These are phyloP conservation scores for Diplogelasinospora grovesii DNA, from an alignment of 495 filamentous ascomycete species.

Conservation along the genomic window DNA sequence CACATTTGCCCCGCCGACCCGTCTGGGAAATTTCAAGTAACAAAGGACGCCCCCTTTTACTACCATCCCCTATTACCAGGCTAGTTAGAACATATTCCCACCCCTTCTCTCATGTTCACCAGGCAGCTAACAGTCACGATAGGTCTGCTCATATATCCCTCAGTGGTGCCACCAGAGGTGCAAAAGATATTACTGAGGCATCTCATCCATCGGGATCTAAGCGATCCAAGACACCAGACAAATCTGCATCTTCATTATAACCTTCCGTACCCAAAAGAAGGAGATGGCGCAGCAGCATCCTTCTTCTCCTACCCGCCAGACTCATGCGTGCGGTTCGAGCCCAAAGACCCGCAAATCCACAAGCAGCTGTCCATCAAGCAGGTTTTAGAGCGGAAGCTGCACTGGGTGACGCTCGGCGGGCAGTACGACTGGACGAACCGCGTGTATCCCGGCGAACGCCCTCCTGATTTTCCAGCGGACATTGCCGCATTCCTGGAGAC, in stretches of 20 bases:
- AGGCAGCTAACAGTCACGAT: neutral
- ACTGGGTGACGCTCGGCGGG: constrained; percentile 88
- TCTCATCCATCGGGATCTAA: constrained; percentile 75
- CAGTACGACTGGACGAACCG: constrained; percentile 94
- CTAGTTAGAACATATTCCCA: constrained; percentile 5
- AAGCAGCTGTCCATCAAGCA: constrained; percentile 58
- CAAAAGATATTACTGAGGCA: constrained; percentile 62
- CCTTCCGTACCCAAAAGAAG: constrained; percentile 55
- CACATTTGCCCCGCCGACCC: constrained; percentile 20
- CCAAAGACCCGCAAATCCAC: constrained; percentile 62
- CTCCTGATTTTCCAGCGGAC: constrained; percentile 71
- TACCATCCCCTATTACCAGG: constrained; percentile 36
- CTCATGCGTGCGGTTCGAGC: constrained; percentile 41
- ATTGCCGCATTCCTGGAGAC: constrained; percentile 55
- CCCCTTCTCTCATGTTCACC: neutral
- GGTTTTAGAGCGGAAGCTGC: constrained; percentile 68
- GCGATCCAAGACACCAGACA: constrained; percentile 66
- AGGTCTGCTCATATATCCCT: constrained; percentile 73
- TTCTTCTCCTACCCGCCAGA: constrained; percentile 42
- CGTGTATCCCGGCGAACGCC: constrained; percentile 57
- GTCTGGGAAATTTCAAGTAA: constrained; percentile 10
- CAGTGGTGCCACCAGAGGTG: constrained; percentile 57
- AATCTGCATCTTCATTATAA: constrained; percentile 81
- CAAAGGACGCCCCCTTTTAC: constrained; percentile 28
- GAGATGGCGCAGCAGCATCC: constrained; percentile 22